These are phyloP conservation scores for Paxillus involutus DNA, from an alignment of 768 basidiomycete species.

Conservation along the genomic window DNA sequence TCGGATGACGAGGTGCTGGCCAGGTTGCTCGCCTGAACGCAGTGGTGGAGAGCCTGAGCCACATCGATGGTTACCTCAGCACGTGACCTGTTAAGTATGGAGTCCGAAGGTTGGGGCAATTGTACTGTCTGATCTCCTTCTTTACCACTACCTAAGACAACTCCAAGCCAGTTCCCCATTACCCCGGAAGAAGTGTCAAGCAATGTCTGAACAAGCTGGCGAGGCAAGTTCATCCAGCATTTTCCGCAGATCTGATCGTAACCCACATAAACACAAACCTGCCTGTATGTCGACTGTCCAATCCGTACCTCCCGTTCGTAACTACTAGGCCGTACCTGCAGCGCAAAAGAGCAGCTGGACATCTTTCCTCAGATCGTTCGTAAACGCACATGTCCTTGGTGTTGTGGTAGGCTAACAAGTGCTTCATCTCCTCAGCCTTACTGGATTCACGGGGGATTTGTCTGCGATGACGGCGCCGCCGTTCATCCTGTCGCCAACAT, in stretches of 20 bases:
- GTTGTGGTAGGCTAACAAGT: slow-evolving; percentile 4
- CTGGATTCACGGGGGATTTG: slow-evolving; percentile 85
- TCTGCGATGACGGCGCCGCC: slow-evolving; percentile 83
- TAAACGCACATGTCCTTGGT: slow-evolving; percentile 12
- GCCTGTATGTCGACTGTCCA: slow-evolving; percentile 31
- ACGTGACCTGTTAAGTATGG: slow-evolving; percentile 20
- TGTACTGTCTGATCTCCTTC: too few species aligned
- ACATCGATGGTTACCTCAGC: slow-evolving; percentile 1
- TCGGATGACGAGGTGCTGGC: too few species aligned
- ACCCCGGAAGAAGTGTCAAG: slow-evolving; percentile 1
- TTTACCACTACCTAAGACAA: background rate
- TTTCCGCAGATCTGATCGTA: slow-evolving; percentile 23
- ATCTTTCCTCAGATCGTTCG: slow-evolving; percentile 87
- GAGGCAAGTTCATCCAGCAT: slow-evolving; percentile 33
- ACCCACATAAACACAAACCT: slow-evolving; percentile 31
- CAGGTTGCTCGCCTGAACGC: too few species aligned
- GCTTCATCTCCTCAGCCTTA: slow-evolving; percentile 50
- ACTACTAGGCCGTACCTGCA: slow-evolving; percentile 66
- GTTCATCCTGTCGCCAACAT: slow-evolving; percentile 90
- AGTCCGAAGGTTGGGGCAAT: too few species aligned
- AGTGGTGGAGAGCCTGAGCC: too few species aligned
- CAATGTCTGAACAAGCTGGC: slow-evolving; percentile 42
- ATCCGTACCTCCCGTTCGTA: slow-evolving; percentile 19
- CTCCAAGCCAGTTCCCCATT: slow-evolving; percentile 6
- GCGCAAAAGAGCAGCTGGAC: slow-evolving; percentile 88